phyloP scores from a whole-genome alignment of 2,329 filamentous ascomycete genomes.

The Fulvia fulva region DNA sequence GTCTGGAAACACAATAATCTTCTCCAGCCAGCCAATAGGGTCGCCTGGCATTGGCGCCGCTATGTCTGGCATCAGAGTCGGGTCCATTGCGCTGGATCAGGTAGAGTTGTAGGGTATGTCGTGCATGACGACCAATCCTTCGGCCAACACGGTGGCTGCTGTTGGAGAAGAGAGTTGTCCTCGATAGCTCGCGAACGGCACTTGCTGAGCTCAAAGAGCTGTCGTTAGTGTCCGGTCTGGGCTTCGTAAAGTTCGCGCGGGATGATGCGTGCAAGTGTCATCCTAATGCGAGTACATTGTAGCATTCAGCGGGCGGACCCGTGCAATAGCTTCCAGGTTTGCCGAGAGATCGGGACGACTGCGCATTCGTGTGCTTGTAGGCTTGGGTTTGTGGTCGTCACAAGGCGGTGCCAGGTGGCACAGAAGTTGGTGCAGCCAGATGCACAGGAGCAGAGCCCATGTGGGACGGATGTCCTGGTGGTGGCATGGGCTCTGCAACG shows the following conservation, averaged over 20 bases:
- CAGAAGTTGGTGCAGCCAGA: not conserved
- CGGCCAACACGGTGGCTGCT: not conserved
- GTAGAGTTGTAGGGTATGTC: not conserved
- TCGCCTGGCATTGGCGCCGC: not conserved
- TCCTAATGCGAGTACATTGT: not conserved
- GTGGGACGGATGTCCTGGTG: no score
- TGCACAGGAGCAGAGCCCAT: not conserved
- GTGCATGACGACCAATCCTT: not conserved
- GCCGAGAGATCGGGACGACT: no score
- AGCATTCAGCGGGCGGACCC: not conserved
- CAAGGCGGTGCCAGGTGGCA: not conserved
- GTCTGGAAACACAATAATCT: not conserved
- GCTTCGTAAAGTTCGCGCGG: not conserved
- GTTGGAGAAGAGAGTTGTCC: not conserved
- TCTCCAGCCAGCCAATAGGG: not conserved
- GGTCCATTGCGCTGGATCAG: not conserved
- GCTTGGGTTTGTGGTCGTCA: not conserved
- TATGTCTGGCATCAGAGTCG: not conserved
- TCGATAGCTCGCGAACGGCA: not conserved
- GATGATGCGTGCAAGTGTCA: not conserved
- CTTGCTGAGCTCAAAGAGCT: not conserved
- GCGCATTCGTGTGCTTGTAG: no score
- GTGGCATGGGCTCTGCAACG: not conserved
- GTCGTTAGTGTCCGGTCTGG: not conserved
- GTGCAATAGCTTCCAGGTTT: no score